phyloP scores from a whole-genome alignment of 495 filamentous ascomycete genomes.

The Pyronema domesticum region DNA sequence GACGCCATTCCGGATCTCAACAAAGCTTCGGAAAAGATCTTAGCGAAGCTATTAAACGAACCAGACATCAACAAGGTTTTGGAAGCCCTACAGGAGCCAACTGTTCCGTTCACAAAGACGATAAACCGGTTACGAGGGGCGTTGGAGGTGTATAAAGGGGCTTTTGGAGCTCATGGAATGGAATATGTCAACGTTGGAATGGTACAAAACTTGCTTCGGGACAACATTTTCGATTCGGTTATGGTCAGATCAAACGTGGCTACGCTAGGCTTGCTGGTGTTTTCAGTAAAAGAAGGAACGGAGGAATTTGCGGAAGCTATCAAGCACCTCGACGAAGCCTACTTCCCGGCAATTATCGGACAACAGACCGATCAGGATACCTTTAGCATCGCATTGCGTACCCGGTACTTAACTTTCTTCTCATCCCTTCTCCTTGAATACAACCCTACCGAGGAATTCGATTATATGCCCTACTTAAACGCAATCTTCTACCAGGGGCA shows the following conservation, averaged over 20 bases:
- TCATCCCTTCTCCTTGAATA: background rate
- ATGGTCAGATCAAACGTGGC: background rate
- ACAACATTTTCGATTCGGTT: background rate
- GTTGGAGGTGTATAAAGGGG: background rate
- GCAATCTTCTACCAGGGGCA: background rate
- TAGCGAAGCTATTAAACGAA: background rate
- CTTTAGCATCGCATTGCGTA: background rate
- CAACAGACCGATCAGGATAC: background rate
- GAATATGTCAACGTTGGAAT: background rate
- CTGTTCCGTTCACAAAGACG: background rate
- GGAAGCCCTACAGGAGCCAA: background rate
- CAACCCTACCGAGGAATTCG: background rate
- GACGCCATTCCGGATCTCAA: background rate
- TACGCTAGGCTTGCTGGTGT: background rate
- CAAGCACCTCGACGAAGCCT: background rate
- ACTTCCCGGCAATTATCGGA: background rate
- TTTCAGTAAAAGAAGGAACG: background rate
- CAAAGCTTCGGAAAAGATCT: background rate
- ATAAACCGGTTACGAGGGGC: background rate
- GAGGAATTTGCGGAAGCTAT: background rate
- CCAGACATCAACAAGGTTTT: background rate
- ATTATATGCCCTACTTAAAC: background rate
- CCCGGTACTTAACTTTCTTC: background rate
- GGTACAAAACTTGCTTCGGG: background rate
- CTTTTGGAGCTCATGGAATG: background rate